Percentiles rank a stretch among this genome's conserved stretches.
Evolutionary conservation across 768 basidiomycete species (phyloP).

Genomic region (Lactifluus hygrophoroides): DNA sequence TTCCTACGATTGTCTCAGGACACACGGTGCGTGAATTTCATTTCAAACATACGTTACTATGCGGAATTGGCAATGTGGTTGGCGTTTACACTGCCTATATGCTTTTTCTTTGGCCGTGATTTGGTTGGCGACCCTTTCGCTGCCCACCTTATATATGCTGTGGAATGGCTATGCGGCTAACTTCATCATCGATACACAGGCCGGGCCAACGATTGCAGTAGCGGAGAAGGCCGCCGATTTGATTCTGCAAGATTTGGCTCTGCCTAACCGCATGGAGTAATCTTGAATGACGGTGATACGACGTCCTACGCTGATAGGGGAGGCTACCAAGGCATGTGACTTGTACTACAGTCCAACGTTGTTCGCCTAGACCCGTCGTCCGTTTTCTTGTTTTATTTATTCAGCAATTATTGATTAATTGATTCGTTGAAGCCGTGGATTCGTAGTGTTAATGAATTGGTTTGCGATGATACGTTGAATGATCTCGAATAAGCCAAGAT

Average conservation of each 20-base stretch:
- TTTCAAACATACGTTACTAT: not conserved
- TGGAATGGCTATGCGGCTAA: not conserved
- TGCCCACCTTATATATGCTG: not conserved
- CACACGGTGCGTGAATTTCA: constrained; percentile 33
- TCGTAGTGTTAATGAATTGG: not conserved
- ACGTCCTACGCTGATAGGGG: no score
- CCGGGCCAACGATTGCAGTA: constrained; percentile 24
- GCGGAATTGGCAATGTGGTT: not conserved
- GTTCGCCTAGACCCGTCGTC: not conserved
- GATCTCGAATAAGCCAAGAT: not conserved
- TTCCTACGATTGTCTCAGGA: constrained; percentile 36
- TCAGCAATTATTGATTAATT: not conserved
- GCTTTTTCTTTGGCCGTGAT: not conserved
- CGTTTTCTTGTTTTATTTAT: not conserved
- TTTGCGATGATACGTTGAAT: not conserved
- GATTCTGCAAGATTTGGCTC: constrained; percentile 21
- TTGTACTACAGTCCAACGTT: not conserved
- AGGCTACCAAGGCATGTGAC: no score
- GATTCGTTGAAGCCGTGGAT: not conserved
- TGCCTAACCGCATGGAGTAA: not conserved
- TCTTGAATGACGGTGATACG: no score
- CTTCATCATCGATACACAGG: constrained; percentile 16
- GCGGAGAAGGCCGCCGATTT: constrained; percentile 29
- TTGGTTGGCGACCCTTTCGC: not conserved
- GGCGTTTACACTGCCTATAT: not conserved